phyloP scores from a whole-genome alignment of 768 basidiomycete species.

The Naganishia kalamii region DNA sequence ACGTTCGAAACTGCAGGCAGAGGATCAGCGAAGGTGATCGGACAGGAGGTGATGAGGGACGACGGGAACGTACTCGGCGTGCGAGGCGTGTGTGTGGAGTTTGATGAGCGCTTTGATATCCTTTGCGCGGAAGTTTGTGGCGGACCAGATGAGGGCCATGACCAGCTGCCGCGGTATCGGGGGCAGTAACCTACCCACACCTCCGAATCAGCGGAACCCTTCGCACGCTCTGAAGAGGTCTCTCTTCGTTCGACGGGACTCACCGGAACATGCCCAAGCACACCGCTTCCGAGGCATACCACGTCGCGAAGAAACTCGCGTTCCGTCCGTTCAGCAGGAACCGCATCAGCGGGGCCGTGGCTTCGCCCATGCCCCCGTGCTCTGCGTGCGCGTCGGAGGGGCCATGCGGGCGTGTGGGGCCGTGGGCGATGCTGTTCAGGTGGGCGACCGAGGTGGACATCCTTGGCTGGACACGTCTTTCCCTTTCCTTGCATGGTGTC shows the following conservation, averaged over 20 bases:
- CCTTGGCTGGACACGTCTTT: background rate
- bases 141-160: constrained; percentile 39
- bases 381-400: background rate
- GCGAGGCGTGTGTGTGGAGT: constrained; percentile 22
- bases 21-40: background rate
- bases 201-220: background rate
- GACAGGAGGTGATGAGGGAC: background rate
- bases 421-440: constrained; percentile 1
- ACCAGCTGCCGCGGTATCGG: constrained; percentile 42
- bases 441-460: background rate
- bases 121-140: constrained; percentile 10
- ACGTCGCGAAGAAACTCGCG: constrained; percentile 38
- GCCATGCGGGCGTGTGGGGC: background rate
- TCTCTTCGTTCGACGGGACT: constrained; percentile 19
- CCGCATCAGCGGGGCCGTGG: constrained; percentile 37
- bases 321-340: constrained; percentile 40
- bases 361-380: background rate
- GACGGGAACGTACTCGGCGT: constrained; percentile 27
- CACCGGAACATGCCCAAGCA: constrained; percentile 43
- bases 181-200: constrained; percentile 32
- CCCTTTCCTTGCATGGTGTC: background rate
- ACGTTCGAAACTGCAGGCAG: background rate
- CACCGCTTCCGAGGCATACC: constrained; percentile 42
- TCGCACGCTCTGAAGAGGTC: background rate
- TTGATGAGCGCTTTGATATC: constrained; percentile 22